phyloP scores from a whole-genome alignment of 2,329 filamentous ascomycete genomes.

The Paraphoma chrysanthemicola region DNA sequence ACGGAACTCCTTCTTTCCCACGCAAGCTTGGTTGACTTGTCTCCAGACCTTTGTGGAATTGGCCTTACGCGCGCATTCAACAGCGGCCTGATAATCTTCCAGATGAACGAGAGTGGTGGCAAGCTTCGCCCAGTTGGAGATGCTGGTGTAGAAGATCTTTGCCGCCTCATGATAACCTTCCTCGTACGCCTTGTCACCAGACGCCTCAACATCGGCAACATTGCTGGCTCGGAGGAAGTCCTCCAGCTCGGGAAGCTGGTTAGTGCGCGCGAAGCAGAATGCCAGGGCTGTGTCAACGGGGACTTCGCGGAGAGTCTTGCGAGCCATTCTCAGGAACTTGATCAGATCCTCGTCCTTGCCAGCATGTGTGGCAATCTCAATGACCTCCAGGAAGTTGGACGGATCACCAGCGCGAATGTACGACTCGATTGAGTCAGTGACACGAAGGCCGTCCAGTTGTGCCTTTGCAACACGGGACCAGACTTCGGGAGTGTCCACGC shows the following conservation, averaged over 20 bases:
- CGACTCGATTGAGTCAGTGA: constrained; percentile 91
- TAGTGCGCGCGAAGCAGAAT: constrained; percentile 90
- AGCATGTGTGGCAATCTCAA: constrained; percentile 91
- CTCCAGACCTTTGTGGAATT: constrained; percentile 99
- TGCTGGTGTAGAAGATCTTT: constrained; percentile 98
- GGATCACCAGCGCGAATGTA: constrained; percentile 96
- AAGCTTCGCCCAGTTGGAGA: constrained; percentile 99
- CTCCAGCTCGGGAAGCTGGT: constrained; percentile 91
- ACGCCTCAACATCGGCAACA: constrained; percentile 94
- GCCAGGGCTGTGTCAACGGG: constrained; percentile 92
- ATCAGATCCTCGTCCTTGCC: constrained; percentile 98
- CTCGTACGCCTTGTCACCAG: constrained; percentile 95
- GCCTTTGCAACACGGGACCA: constrained; percentile 99
- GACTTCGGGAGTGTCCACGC: constrained; percentile 90
- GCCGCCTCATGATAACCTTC: constrained; percentile 95
- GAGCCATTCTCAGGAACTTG: constrained; percentile 95
- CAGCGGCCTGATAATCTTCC: constrained; percentile 94
- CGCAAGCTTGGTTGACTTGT: constrained; percentile 95
- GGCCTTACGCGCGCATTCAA: constrained; percentile 96
- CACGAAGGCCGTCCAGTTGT: constrained; percentile 92
- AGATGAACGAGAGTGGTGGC: constrained; percentile 97
- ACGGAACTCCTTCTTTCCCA: constrained; percentile 98
- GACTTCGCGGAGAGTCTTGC: constrained; percentile 94
- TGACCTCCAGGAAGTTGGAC: constrained; percentile 92
- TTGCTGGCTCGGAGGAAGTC: constrained; percentile 94